Conservation (phyloP, 164 flowering plant species). For the Euptelea pleiosperma region DNA sequence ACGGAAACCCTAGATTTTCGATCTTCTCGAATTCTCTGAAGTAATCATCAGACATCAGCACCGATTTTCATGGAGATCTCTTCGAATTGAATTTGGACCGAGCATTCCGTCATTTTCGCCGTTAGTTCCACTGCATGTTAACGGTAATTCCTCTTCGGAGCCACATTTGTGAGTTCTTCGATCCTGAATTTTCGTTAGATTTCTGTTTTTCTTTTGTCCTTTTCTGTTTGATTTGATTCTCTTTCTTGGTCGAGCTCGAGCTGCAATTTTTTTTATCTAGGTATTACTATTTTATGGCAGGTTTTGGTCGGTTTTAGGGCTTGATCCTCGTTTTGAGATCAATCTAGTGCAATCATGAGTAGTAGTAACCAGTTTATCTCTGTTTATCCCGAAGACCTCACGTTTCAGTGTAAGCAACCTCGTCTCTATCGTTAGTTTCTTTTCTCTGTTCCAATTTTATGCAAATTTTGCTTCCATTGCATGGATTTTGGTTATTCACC, state of each 20-base stretch:
- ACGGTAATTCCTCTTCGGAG: background rate
- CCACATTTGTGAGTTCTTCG: background rate
- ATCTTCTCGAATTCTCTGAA: too few species aligned
- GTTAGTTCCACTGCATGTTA: background rate
- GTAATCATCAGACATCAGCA: too few species aligned
- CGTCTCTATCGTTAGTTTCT: background rate
- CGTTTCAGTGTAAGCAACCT: slow-evolving; percentile 46
- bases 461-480: background rate
- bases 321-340: slow-evolving; percentile 14
- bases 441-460: background rate
- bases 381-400: slow-evolving; percentile 76
- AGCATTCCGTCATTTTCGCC: slow-evolving; percentile 12
- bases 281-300: background rate
- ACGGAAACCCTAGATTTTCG: too few species aligned
- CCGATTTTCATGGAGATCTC: background rate
- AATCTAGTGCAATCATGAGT: slow-evolving; percentile 21
- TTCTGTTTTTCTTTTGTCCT: background rate
- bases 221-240: background rate
- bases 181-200: slow-evolving; percentile 1
- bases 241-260: slow-evolving; percentile 7
- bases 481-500: background rate
- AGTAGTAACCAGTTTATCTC: slow-evolving; percentile 50
- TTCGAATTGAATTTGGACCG: slow-evolving; percentile 8
- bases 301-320: slow-evolving; percentile 8
- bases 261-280: background rate